These are phyloP conservation scores for Stachybotrys echinatus DNA, from an alignment of 2,329 filamentous ascomycete species.

Conservation along the genomic window DNA sequence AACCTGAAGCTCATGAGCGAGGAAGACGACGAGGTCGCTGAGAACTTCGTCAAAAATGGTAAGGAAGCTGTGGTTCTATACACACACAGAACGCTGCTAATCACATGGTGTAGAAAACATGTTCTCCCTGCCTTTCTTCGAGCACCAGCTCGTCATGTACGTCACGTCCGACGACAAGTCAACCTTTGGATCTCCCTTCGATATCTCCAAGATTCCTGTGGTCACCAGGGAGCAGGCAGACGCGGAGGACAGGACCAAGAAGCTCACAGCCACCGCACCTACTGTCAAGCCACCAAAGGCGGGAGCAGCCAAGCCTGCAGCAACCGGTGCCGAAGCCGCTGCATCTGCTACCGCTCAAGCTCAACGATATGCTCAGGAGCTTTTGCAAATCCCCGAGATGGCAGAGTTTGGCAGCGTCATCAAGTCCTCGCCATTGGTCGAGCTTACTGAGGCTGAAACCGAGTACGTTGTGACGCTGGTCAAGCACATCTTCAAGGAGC, in stretches of 20 bases:
- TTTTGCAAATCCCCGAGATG: slow-evolving; percentile 86
- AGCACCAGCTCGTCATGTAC: slow-evolving; percentile 96
- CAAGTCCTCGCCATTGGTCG: slow-evolving; percentile 81
- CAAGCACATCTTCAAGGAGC: slow-evolving; percentile 98
- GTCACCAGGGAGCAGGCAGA: slow-evolving; percentile 95
- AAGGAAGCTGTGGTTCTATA: slow-evolving; percentile 12
- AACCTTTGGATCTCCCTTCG: slow-evolving; percentile 80
- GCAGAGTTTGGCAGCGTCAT: slow-evolving; percentile 83
- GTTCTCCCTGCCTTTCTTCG: slow-evolving; percentile 90
- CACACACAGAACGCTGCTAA: slow-evolving; percentile 6
- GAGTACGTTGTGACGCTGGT: slow-evolving; percentile 92
- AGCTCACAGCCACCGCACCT: slow-evolving; percentile 86
- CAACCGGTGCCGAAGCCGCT: slow-evolving; percentile 66
- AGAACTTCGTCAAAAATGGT: slow-evolving; percentile 91
- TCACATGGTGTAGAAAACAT: slow-evolving; percentile 64
- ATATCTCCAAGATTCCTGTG: slow-evolving; percentile 83
- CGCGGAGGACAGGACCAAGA: slow-evolving; percentile 94
- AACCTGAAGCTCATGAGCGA: slow-evolving; percentile 91
- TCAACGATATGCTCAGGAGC: slow-evolving; percentile 83
- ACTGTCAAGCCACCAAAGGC: slow-evolving; percentile 90
- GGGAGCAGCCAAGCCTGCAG: slow-evolving; percentile 66
- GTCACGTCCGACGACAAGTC: slow-evolving; percentile 88
- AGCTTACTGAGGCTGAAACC: slow-evolving; percentile 94
- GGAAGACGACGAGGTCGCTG: slow-evolving; percentile 81
- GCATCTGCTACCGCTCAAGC: slow-evolving; percentile 74